Conservation (phyloP, 768 basidiomycete species). For the Tricholoma terreum region DNA sequence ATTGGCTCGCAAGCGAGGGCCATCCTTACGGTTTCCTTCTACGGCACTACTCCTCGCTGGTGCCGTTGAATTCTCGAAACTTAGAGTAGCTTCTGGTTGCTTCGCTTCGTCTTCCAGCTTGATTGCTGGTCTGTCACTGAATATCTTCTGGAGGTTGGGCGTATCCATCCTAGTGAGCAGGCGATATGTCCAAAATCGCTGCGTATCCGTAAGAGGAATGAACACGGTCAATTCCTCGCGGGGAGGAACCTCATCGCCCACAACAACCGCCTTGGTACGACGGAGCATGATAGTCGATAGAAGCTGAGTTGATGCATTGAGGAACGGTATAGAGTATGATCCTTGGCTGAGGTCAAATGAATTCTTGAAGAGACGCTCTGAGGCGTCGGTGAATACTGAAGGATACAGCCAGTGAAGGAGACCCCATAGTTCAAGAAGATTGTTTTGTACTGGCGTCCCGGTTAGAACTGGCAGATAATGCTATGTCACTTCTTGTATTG, state of each 20-base stretch:
- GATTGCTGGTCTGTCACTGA: constrained; percentile 22
- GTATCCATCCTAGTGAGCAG: constrained; percentile 52
- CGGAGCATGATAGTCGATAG: constrained; percentile 55
- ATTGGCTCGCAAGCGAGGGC: background rate
- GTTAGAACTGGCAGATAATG: constrained; percentile 48
- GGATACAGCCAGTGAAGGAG: constrained; percentile 58
- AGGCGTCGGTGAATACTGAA: constrained; percentile 43
- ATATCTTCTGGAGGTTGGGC: constrained; percentile 46
- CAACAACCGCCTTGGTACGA: constrained; percentile 53
- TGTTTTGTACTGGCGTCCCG: constrained; percentile 73
- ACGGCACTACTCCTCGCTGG: constrained; percentile 33
- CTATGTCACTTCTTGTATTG: background rate
- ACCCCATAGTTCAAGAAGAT: constrained; percentile 55
- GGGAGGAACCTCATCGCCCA: constrained; percentile 47
- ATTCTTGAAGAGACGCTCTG: constrained; percentile 46
- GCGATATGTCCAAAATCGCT: constrained; percentile 61
- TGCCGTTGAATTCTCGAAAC: constrained; percentile 32
- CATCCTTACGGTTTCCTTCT: constrained; percentile 26
- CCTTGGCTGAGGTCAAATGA: constrained; percentile 56
- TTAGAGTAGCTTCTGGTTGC: constrained; percentile 37
- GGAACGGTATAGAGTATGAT: constrained; percentile 45
- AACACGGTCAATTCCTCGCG: constrained; percentile 56
- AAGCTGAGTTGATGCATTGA: constrained; percentile 46
- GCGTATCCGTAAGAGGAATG: constrained; percentile 55
- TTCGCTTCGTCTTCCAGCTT: constrained; percentile 28